Conservation (phyloP, 441 rosid species). For the Brassica balearica region DNA sequence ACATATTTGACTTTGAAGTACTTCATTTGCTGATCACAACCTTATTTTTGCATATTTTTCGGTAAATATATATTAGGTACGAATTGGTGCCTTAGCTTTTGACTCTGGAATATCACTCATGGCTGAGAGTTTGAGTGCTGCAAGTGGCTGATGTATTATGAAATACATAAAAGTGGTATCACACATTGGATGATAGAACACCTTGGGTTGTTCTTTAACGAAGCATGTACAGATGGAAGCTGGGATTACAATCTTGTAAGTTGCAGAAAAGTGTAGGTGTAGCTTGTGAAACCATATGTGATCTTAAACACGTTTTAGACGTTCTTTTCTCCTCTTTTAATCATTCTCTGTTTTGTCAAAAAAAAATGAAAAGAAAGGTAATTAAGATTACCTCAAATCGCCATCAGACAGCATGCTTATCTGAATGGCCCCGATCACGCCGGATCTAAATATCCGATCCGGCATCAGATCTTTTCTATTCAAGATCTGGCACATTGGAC, state of each 20-base stretch:
- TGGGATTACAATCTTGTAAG: neutral
- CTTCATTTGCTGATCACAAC: neutral
- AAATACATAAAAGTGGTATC: no score
- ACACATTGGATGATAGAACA: neutral
- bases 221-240: neutral
- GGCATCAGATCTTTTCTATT: neutral
- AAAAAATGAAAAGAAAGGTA: neutral
- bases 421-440: neutral
- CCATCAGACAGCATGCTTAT: conserved; percentile 1
- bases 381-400: neutral
- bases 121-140: neutral
- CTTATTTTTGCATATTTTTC: neutral
- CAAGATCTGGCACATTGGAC: neutral
- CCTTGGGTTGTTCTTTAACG: no score
- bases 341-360: neutral
- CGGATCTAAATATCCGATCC: neutral
- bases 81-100: neutral
- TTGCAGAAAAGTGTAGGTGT: neutral
- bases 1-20: neutral
- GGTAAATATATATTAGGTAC: no score
- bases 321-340: neutral
- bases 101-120: neutral
- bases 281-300: neutral
- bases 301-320: neutral
- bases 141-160: neutral